Base-by-base conservation (phyloP, 352 stramenopile species). In the Nothophytophthora sp. region DNA sequence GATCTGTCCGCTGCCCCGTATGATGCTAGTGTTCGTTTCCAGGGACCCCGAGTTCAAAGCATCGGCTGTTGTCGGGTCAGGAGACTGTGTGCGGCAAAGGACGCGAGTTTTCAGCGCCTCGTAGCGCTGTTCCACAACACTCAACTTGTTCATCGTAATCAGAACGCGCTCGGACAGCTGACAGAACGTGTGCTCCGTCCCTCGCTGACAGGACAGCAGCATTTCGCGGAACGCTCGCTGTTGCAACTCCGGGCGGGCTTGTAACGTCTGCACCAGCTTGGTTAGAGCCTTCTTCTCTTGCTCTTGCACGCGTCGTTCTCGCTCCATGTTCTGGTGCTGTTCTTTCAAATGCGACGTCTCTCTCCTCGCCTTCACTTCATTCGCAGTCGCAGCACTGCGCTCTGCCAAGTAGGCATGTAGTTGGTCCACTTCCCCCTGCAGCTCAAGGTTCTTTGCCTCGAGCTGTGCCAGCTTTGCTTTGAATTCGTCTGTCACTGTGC, bases 151-250 rank as follows among this genome's bases (percentile, higher is more conserved):
- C 10, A 66, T 30, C n/a, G 38, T 50, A 22, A 24, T 19, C 15
- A n/a, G 43, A 54, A 70, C 49, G 11, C 44, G 11, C 36, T 66
- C 45, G 24, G 47, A 59, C 32, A 81, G 42, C 16, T 63, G 53
- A 32, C 32, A 41, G 10, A 78, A 48, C 4, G 44, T 43, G n/a
- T 55, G 54, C 37, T 73, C 67, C 16, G 70, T 50, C 23, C 70
- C 58, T 40, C 67, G 55, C 47, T 76, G 54, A 19, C 43, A 74
- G 5, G 53, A 50, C 20, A 59, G 22, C 0, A 83, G 44, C 59
- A 83, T 77, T 45, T 80, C 67, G 9, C 61, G 54, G 27, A 83
- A 64, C 15, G 67, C 63, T 39, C 67, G 50, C 12, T 61, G 59
- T 34, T 83, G 66, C 24, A 83, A 30, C 23, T 66, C 41, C 0